These are phyloP conservation scores for Calocera cornea DNA, from an alignment of 768 basidiomycete genomes.

Conservation along the genomic window DNA sequence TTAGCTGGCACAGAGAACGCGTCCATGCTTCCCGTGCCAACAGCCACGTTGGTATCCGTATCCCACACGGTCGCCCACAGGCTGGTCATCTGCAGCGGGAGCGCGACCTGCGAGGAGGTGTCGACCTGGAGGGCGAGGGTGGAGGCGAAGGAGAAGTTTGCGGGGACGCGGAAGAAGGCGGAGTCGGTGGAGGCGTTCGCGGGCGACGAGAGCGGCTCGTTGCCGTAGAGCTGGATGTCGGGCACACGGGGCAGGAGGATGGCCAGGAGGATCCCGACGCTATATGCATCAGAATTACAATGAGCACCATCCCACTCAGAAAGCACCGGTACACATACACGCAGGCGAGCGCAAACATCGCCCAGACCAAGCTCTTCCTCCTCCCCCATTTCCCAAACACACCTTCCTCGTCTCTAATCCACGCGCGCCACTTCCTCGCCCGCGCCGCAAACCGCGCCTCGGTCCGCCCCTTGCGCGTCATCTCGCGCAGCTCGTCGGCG, in stretches of 20 bases:
- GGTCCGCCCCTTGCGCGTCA: conserved; percentile 57
- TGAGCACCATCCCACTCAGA: background rate
- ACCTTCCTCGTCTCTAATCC: conserved; percentile 67
- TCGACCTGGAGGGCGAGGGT: conserved; percentile 62
- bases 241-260: conserved; percentile 80
- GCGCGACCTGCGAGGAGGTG: conserved; percentile 49
- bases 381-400: conserved; percentile 72
- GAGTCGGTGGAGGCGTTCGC: conserved; percentile 22
- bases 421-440: conserved; percentile 51
- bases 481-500: conserved; percentile 56
- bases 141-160: conserved; percentile 84
- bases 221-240: conserved; percentile 44
- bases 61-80: conserved; percentile 60
- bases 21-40: conserved; percentile 55
- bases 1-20: conserved; percentile 51
- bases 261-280: conserved; percentile 55
- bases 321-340: conserved; percentile 37
- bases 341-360: conserved; percentile 44
- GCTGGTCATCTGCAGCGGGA: conserved; percentile 60
- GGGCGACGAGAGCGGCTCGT: conserved; percentile 38
- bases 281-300: conserved; percentile 23
- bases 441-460: conserved; percentile 43
- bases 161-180: conserved; percentile 59
- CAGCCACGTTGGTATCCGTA: conserved; percentile 44
- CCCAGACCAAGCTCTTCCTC: conserved; percentile 45